Evolutionary conservation across 306 rosid species (phyloP).

Genomic region (Clitoria ternatea): DNA sequence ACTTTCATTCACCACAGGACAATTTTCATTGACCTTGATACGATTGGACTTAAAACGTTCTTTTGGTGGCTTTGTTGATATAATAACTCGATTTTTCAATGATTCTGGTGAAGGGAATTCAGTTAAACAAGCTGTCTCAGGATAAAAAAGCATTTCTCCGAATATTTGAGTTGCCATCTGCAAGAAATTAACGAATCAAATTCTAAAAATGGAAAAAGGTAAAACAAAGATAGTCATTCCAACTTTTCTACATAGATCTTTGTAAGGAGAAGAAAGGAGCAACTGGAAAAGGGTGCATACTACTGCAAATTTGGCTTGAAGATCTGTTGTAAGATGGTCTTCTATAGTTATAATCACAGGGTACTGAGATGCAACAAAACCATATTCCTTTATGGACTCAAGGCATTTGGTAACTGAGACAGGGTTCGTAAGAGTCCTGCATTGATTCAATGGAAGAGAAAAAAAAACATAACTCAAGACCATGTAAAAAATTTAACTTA

Average conservation of each 20-base stretch:
- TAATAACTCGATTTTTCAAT: constrained; percentile 56
- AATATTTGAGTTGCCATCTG: constrained; percentile 68
- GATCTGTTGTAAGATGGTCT: constrained; percentile 80
- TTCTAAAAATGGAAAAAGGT: constrained; percentile 5
- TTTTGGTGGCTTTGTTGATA: constrained; percentile 88
- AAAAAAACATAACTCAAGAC: neutral
- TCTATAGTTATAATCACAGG: constrained; percentile 93
- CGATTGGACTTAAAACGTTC: constrained; percentile 35
- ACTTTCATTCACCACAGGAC: constrained; percentile 32
- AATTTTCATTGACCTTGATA: constrained; percentile 26
- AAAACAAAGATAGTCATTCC: neutral
- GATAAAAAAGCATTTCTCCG: constrained; percentile 73
- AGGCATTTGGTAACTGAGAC: constrained; percentile 70
- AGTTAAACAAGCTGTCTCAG: constrained; percentile 37
- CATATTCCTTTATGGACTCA: constrained; percentile 66
- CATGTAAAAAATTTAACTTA: neutral
- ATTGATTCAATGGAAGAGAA: constrained; percentile 10
- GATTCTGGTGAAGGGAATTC: constrained; percentile 92
- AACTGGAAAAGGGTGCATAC: constrained; percentile 26
- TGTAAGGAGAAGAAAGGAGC: neutral
- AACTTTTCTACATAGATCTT: neutral
- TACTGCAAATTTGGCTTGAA: constrained; percentile 75
- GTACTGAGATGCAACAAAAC: constrained; percentile 70
- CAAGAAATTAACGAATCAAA: constrained; percentile 21
- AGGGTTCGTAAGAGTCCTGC: constrained; percentile 88